phyloP scores from a whole-genome alignment of 352 stramenopile genomes.

The Phytophthora fragariae region DNA sequence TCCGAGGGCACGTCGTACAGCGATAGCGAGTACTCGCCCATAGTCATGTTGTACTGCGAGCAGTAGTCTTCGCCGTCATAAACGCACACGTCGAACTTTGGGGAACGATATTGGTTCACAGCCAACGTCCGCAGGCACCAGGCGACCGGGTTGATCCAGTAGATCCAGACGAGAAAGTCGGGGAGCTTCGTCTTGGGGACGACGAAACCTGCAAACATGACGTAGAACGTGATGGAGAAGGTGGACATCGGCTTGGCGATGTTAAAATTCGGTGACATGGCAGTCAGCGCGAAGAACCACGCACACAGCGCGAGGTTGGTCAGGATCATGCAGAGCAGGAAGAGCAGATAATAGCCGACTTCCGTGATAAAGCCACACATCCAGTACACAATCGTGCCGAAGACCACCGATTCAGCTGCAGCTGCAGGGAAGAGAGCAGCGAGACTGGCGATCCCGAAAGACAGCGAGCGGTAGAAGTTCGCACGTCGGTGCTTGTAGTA shows the following conservation, averaged over 20 bases:
- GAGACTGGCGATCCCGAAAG: conserved; percentile 49
- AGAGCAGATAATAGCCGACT: conserved; percentile 23
- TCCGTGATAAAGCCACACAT: conserved; percentile 65
- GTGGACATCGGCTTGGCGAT: conserved; percentile 41
- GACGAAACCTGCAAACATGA: conserved; percentile 54
- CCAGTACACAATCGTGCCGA: conserved; percentile 80
- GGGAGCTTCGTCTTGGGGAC: conserved; percentile 43
- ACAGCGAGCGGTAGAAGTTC: conserved; percentile 73
- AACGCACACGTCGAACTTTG: conserved; percentile 35
- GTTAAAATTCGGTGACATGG: conserved; percentile 25
- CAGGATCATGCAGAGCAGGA: conserved; percentile 32
- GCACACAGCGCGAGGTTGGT: conserved; percentile 16
- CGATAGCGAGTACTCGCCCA: conserved; percentile 39
- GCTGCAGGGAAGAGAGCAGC: conserved; percentile 25
- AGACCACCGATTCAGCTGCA: conserved; percentile 59
- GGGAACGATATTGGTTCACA: conserved; percentile 46
- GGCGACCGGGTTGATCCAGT: conserved; percentile 60
- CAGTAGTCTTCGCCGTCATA: conserved; percentile 40
- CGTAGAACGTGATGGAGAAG: conserved; percentile 40
- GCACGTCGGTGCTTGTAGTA: conserved; percentile 77
- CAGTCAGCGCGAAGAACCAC: conserved; percentile 29
- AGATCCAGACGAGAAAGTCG: conserved; percentile 57
- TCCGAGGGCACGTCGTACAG: conserved; percentile 40
- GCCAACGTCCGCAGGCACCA: conserved; percentile 48
- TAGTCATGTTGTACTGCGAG: conserved; percentile 35